Base-by-base conservation (phyloP, 495 filamentous ascomycete genomes). In the Tuber brumale region DNA sequence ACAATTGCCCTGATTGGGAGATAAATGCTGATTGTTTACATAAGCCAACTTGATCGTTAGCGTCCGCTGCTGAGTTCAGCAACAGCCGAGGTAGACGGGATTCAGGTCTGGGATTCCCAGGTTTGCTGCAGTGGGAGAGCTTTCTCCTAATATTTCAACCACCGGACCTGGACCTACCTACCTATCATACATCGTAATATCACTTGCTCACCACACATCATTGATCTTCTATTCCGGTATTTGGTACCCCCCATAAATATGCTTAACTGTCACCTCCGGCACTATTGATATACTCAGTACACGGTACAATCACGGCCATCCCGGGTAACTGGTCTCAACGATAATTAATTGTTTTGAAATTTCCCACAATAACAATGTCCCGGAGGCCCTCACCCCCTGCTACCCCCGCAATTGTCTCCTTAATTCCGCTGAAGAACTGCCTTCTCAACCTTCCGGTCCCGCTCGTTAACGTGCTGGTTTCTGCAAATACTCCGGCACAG, bases 391-490 rank as follows among this genome's bases (percentile, higher is more conserved):
- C 80, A 19, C 74, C 81, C 19, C 78, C 81, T 3, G 77, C 81
- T 27, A 83, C 77, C 0, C 79, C 82, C 44, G 82, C 82, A 16
- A 81, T 72, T 0, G 87, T 97, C 75, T 90, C 90, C 66, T 87
- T 97, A 37, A 88, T 92, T 37, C 92, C 93, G 73, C 88, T 97
- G 16, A 96, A 96, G 85, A 97, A 91, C 82, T 98, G 95, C 85
- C 88, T 99, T 31, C 92, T 97, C 78, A 99, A 98, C 84, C 88
- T 99, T 27, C 95, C 95, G 43, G 84, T 91, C n/a, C 92, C 93
- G 5, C 86, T 97, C 41, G 93, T 94, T 70, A 89, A 90, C 21
- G 84, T 97, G 70, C 89, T 99, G 74, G 89, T 93, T 79, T 95
- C 92, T 84, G 89, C 93, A 76, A 96, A 97, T 84, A 92, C 94